Evolutionary conservation across 2,329 filamentous ascomycete genomes (phyloP), one percentile per base, ranked within the genome.

Genomic region (Stachybotrys echinatus): DNA sequence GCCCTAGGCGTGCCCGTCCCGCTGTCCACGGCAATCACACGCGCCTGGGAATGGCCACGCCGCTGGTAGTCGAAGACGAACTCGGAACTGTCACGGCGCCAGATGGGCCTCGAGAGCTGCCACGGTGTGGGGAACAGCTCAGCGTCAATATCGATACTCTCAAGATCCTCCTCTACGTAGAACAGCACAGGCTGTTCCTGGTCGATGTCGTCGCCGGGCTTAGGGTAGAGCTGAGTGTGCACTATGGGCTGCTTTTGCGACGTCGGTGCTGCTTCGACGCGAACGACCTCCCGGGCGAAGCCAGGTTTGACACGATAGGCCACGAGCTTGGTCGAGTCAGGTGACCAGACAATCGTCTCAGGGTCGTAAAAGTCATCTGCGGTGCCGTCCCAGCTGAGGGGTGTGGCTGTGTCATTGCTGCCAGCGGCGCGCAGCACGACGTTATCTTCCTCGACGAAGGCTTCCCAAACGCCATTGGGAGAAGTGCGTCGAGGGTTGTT

Each of bases 11-110:
- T 39, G 22, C 48, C 48, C 6, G 38, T 40, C 38, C 14, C 38
- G 48, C 48, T 44, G 31, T 50, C 22, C 23, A 50, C 27, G 22
- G 44, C 23, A 47, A 45, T 45, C 42, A 45, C 42, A 27, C 42
- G 42, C 22, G 42, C 42, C 21, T 45, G 42, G 19, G 48, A 49
- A 22, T 49, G 48, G 18, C 48, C 48, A 23, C 48, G 48, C 21
- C 48, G 40, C 48, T 49, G 48, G 48, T 49, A 49, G 34, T 49
- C 48, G 19, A 49, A 49, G 40, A 49, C 48, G 42, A 49, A 49
- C 48, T 49, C 48, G 22, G 48, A 49, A 39, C 48, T 45, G 42
- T 49, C 48, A 12, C 31, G 40, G 40, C 48, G 48, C 48, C 48
- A 49, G 22, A 49, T 23, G 23, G 48, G 42, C 22, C 42, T 45